Evolutionary conservation across 768 basidiomycete genomes (phyloP).

Genomic region (Xerocomellus intermedius): DNA sequence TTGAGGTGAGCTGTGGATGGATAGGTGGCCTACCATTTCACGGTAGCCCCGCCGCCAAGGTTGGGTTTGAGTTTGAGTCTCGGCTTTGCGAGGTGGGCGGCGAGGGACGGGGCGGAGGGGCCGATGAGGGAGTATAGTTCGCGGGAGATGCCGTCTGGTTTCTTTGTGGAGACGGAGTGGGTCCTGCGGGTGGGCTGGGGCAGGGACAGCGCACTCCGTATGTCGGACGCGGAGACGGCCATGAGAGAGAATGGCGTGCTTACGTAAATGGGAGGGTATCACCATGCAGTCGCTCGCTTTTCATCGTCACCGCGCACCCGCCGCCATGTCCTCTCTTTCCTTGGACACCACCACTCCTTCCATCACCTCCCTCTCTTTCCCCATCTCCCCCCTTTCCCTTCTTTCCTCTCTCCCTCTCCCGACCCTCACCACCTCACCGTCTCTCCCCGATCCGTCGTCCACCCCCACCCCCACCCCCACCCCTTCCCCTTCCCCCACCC

Average conservation of each 20-base stretch:
- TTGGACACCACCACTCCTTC: background rate
- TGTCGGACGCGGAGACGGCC: slow-evolving; percentile 74
- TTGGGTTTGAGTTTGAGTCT: slow-evolving; percentile 86
- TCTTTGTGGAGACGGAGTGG: slow-evolving; percentile 42
- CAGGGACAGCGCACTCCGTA: slow-evolving; percentile 80
- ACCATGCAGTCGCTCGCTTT: no score
- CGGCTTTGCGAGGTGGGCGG: slow-evolving; percentile 75
- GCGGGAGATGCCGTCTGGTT: slow-evolving; percentile 88
- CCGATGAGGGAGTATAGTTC: slow-evolving; percentile 95
- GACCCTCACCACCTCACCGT: background rate
- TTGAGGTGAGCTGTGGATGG: background rate
- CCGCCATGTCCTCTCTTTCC: background rate
- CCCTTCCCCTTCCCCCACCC: background rate
- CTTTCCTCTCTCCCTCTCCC: background rate
- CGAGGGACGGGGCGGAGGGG: slow-evolving; percentile 84
- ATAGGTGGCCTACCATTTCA: slow-evolving; percentile 61
- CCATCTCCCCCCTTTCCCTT: background rate
- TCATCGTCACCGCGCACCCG: no score
- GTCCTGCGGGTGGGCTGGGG: slow-evolving; percentile 41
- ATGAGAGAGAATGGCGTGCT: slow-evolving; percentile 31
- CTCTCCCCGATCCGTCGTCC: background rate
- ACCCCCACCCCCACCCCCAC: background rate
- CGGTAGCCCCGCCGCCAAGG: slow-evolving; percentile 56
- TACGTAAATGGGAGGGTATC: background rate
- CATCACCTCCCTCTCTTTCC: background rate